A percentile compares a stretch with the other conserved stretches of the same genome.
These are phyloP conservation scores for Monosporascus cannonballus DNA, from an alignment of 2,329 filamentous ascomycete species.

Conservation along the genomic window DNA sequence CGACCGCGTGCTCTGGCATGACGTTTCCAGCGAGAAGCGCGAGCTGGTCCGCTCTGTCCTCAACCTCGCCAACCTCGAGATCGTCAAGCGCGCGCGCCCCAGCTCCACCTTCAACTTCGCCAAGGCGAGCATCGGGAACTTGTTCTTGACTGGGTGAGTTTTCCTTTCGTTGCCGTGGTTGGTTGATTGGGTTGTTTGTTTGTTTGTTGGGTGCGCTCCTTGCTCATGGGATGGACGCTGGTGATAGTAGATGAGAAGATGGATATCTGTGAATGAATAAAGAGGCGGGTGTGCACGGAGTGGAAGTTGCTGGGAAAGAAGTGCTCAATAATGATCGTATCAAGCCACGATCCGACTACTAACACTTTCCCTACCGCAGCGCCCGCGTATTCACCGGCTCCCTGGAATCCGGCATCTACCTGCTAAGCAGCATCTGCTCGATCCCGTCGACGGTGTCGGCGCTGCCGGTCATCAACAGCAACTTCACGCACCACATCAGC, in stretches of 20 bases:
- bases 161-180: not conserved
- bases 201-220: not conserved
- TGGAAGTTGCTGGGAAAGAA: too few relatives aligned
- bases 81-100: slow-evolving; percentile 68
- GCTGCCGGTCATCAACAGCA: slow-evolving; percentile 87
- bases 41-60: slow-evolving; percentile 74
- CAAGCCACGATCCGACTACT: not conserved
- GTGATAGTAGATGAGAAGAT: too few relatives aligned
- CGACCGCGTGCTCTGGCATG: slow-evolving; percentile 63
- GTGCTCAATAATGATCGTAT: too few relatives aligned
- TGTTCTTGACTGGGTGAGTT: slow-evolving; percentile 66
- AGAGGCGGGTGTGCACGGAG: too few relatives aligned
- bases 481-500: slow-evolving; percentile 92
- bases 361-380: slow-evolving; percentile 12
- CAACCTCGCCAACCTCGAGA: slow-evolving; percentile 71
- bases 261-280: too few relatives aligned
- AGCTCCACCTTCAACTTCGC: slow-evolving; percentile 73
- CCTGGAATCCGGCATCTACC: slow-evolving; percentile 87
- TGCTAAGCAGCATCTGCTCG: slow-evolving; percentile 80
- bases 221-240: not conserved
- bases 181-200: not conserved
- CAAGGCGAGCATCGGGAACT: slow-evolving; percentile 68
- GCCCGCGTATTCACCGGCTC: slow-evolving; percentile 86
- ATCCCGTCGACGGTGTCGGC: slow-evolving; percentile 72
- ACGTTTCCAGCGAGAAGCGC: slow-evolving; percentile 63